Percentiles rank a stretch among this genome's conserved stretches.
Conservation (phyloP, 2,329 filamentous ascomycete species). For the Calonectria naviculata region DNA sequence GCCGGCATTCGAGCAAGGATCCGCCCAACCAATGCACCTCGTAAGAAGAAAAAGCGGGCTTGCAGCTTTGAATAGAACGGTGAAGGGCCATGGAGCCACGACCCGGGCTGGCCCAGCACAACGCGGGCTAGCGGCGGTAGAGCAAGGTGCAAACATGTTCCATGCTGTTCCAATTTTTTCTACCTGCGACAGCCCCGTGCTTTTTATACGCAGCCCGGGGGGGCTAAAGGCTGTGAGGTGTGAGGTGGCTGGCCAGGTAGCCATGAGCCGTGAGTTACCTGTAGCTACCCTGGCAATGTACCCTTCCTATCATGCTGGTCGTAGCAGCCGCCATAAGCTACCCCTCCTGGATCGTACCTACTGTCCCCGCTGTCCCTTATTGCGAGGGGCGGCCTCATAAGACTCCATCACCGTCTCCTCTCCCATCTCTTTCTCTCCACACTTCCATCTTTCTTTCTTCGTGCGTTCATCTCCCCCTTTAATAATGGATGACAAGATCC, state of each 20-base stretch:
- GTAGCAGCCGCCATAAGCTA: background rate
- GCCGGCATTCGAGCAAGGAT: background rate
- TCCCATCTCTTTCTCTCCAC: constrained; percentile 13
- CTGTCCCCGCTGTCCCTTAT: constrained; percentile 19
- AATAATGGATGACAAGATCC: constrained; percentile 66
- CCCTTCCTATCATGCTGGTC: background rate
- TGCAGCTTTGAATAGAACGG: constrained; percentile 28
- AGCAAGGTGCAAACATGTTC: background rate
- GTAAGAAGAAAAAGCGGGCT: constrained; percentile 22
- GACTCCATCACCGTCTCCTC: constrained; percentile 31
- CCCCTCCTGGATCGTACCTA: constrained; percentile 12
- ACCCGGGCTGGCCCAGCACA: background rate
- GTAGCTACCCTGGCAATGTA: background rate
- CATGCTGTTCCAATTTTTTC: background rate
- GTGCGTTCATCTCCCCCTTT: constrained; percentile 20
- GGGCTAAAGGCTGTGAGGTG: too few relatives aligned
- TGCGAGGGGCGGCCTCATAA: constrained; percentile 37
- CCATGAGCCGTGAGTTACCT: background rate
- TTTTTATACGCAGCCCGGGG: background rate
- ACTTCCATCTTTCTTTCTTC: background rate
- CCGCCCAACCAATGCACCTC: constrained; percentile 8
- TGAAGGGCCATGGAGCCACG: constrained; percentile 1
- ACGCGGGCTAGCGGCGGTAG: background rate
- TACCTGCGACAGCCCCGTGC: background rate
- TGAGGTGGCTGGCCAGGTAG: too few relatives aligned